Evolutionary conservation across 192 early-diverging fungal species (phyloP).

Genomic region (Dissophora globulifera): DNA sequence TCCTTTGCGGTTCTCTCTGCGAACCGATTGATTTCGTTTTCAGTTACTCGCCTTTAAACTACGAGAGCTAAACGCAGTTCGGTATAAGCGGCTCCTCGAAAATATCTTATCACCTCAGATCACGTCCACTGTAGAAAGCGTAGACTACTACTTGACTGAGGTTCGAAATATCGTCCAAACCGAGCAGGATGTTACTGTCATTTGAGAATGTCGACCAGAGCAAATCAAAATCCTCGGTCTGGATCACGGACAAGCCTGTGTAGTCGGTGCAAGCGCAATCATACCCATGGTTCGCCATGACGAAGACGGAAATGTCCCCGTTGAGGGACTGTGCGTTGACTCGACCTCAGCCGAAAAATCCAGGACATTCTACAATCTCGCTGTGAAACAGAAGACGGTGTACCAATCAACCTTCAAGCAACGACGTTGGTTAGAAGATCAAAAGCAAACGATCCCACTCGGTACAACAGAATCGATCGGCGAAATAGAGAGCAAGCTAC

Average conservation of each 20-base stretch:
- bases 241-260: conserved; percentile 9
- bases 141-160: conserved; percentile 14
- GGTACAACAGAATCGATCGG: not conserved
- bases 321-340: not conserved
- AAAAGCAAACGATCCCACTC: not conserved
- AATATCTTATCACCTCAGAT: not conserved
- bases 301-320: not conserved
- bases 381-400: not conserved
- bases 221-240: conserved; percentile 8
- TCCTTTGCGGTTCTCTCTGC: conserved; percentile 9
- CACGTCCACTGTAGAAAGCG: not conserved
- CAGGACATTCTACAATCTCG: not conserved
- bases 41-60: conserved; percentile 20
- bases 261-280: conserved; percentile 11
- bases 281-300: not conserved
- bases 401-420: not conserved
- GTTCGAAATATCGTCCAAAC: conserved; percentile 17
- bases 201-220: conserved; percentile 1
- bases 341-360: not conserved
- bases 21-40: conserved; percentile 13
- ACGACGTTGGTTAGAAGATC: not conserved
- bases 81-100: not conserved
- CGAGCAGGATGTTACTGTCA: not conserved
- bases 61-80: conserved; percentile 5
- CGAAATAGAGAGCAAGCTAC: not conserved